Evolutionary conservation across 495 filamentous ascomycete genomes (phyloP), one percentile per base, ranked within the genome.

Genomic region (Choiromyces venosus): DNA sequence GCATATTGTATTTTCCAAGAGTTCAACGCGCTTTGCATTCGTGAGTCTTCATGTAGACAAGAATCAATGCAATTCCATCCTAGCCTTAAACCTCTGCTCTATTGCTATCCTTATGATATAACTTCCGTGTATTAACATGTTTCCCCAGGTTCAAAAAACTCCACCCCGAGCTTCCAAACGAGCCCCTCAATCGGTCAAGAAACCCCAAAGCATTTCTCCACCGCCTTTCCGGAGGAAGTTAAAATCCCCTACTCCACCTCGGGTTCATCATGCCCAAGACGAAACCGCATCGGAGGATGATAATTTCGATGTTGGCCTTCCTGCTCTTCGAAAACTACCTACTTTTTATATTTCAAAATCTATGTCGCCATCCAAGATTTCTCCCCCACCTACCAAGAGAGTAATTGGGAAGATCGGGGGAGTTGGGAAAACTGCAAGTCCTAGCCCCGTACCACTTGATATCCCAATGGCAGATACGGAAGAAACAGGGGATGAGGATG

Each of bases 91-190:
- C 25, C 7, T 14, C 12, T 5, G 12, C 52, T 21, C 21, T 9
- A 29, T 29, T 29, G 10, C 64, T 39, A 16, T 56, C 36, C 39
- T 66, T 35, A 67, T 67, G 19, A 21, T 67, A 19, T 39, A 36
- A 37, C 1, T 8, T 36, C 25, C 18, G 25, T 18, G 25, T 67
- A 65, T 52, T 71, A 36, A 78, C 42, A 19, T 14, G 65, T 37
- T 68, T 7, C 6, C 87, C 69, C 84, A 89, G 71, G 83, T 86
- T 21, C 87, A 86, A 76, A 81, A 81, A 37, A 85, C 85, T 1
- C 86, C 86, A 0, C 81, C 83, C 2, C 76, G 75, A 42, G 73
- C 66, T 35, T 67, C 37, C 0, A 52, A 19, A 39, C 74, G 74
- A 16, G 33, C 52, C 44, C 73, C 39, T 44, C 42, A 16, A 44